These are phyloP conservation scores for Pseudogymnoascus sp. DNA, from an alignment of 2,329 filamentous ascomycete species.

Conservation along the genomic window DNA sequence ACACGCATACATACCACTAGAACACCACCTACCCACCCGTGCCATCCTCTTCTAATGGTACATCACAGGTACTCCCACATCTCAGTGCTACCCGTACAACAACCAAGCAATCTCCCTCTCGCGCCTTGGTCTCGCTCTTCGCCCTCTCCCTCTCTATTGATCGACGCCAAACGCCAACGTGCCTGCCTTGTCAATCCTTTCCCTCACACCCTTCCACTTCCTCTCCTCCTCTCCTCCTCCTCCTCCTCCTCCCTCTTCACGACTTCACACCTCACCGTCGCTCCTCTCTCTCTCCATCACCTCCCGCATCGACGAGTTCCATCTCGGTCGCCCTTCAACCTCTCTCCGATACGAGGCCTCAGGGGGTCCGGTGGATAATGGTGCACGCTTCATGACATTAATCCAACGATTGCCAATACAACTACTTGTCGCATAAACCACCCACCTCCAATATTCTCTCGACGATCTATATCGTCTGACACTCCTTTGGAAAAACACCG, in stretches of 20 bases:
- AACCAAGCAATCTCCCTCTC: not conserved
- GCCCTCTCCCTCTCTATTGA: not conserved
- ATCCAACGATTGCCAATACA: not conserved
- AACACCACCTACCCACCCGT: not conserved
- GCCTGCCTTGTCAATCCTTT: not conserved
- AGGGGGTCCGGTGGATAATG: conserved; percentile 1
- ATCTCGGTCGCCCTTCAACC: not conserved
- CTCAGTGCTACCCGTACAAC: not conserved
- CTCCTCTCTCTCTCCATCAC: not conserved
- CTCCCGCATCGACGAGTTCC: conserved; percentile 1
- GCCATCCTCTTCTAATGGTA: not conserved
- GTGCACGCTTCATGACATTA: conserved; percentile 3
- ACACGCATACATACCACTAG: not conserved
- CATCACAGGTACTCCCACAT: not conserved
- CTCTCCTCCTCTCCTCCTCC: not conserved
- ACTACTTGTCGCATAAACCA: not conserved
- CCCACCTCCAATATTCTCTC: not conserved
- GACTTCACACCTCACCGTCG: conserved; percentile 3
- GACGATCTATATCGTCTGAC: conserved; percentile 18
- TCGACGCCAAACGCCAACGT: not conserved
- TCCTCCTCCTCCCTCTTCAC: not conserved
- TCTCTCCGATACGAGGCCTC: not conserved
- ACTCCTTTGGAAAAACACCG: conserved; percentile 26
- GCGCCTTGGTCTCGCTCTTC: not conserved
- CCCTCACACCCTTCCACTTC: not conserved